Base-by-base conservation (phyloP, 176 grass and related monocot genomes). In the Puya raimondii region DNA sequence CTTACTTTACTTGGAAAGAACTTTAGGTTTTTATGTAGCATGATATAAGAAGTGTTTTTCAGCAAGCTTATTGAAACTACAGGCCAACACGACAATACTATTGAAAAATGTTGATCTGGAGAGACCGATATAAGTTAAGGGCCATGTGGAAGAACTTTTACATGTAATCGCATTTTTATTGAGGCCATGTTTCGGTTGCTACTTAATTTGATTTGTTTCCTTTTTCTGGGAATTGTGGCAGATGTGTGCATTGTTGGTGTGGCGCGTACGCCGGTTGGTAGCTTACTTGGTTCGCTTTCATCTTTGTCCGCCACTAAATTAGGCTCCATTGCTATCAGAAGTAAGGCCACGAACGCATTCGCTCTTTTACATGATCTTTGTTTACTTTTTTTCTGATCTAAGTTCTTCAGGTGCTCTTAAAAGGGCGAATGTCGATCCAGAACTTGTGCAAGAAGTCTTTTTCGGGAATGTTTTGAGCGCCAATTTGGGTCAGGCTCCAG, bases 381-480 rank as follows among this genome's bases (percentile, higher is more conserved):
- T 47, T 56, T 42, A 1, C 5, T 23, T 53, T 50, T 63, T 11
- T 21, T 48, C 14, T 16, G 33, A 64, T 26, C 13, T 64, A 2
- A 48, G 23, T 50, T 56, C 11, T 70, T 23, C 15, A 96, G 93
- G 79, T 27, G 88, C 93, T 70, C 93, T 96, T 48, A 51, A 54
- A 76, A 79, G 86, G 77, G 88, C 93, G 12, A 85, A 81, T 50
- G 49, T 96, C 2, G 73, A 92, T 6, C 84, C 84, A 47, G 75
- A 76, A 51, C 83, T 96, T 20, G 93, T 96, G 67, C 93, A 96
- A 83, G 93, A 96, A 82, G 86, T 96, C 8, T 90, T 89, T 83
- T 89, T 96, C 25, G 93, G 93, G 20, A 96, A 96, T 76, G 93
- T 96, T 12, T 79, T 96, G 58, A 92, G 85, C 74, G 93, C 88